phyloP scores from a whole-genome alignment of 352 stramenopile species.

The Hyaloperonospora arabidopsidis region DNA sequence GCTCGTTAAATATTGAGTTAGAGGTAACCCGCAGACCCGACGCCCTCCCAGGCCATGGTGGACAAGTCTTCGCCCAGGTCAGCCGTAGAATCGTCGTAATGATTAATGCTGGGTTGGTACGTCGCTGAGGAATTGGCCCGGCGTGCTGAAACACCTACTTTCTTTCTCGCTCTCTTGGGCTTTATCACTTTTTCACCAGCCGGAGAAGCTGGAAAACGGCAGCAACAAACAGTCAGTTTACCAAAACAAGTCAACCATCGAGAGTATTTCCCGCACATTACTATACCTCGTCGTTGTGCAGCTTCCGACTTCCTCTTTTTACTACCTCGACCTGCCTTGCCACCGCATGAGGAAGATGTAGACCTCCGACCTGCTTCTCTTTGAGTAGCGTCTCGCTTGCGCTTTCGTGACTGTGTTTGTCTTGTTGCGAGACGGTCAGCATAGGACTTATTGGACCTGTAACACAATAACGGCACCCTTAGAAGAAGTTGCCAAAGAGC shows the following conservation, averaged over 20 bases:
- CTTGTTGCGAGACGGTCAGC: constrained; percentile 39
- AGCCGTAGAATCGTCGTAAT: constrained; percentile 46
- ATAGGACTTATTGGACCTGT: constrained; percentile 42
- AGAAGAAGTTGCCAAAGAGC: neutral
- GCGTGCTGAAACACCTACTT: constrained; percentile 18
- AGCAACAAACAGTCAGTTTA: neutral
- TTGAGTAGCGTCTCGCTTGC: constrained; percentile 27
- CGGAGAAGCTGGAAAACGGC: constrained; percentile 8
- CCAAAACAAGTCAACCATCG: neutral
- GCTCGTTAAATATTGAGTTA: constrained; percentile 27
- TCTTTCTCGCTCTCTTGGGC: constrained; percentile 23
- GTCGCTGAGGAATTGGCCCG: constrained; percentile 29
- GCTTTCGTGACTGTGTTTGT: constrained; percentile 40
- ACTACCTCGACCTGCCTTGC: constrained; percentile 16
- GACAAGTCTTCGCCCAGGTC: constrained; percentile 49
- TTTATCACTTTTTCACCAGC: constrained; percentile 14
- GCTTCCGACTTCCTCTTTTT: constrained; percentile 25
- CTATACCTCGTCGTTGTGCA: constrained; percentile 25
- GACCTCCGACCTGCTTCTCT: constrained; percentile 4
- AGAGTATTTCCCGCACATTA: neutral
- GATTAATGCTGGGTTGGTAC: constrained; percentile 31
- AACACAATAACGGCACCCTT: neutral
- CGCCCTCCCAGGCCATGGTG: constrained; percentile 67
- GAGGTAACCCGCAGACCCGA: constrained; percentile 55
- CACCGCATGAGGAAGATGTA: constrained; percentile 2